Conservation (phyloP, 129 eudicot species). For the Flaveria sonorensis region DNA sequence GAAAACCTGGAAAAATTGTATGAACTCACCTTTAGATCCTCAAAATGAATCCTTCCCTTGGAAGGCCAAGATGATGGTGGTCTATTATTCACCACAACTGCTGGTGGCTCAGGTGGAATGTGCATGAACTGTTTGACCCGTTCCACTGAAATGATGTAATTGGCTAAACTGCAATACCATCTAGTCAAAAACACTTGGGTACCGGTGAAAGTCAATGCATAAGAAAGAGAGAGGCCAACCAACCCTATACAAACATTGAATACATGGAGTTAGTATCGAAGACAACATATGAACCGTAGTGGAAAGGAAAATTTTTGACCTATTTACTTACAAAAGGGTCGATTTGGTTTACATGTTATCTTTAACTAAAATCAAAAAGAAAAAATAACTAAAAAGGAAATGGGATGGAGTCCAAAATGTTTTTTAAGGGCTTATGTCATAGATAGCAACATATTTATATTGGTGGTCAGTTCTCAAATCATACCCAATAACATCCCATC, state of each 20-base stretch:
- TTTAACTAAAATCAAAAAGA: not conserved
- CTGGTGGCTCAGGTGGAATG: conserved; percentile 76
- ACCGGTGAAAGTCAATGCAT: conserved; percentile 60
- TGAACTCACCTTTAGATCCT: conserved; percentile 58
- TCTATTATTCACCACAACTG: conserved; percentile 53
- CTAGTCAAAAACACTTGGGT: conserved; percentile 67
- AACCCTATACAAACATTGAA: conserved; percentile 46
- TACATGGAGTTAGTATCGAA: not conserved
- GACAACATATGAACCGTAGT: not conserved
- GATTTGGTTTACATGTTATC: not conserved
- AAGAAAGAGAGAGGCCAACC: conserved; percentile 83
- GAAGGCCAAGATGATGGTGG: conserved; percentile 83
- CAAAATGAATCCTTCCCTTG: conserved; percentile 59
- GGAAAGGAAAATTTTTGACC: not conserved
- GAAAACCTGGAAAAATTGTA: not conserved
- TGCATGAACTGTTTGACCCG: conserved; percentile 80
- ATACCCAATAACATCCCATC: not conserved
- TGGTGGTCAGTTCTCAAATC: not conserved
- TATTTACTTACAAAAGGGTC: not conserved
- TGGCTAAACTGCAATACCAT: conserved; percentile 70
- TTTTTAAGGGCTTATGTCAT: not conserved
- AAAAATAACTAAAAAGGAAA: not conserved
- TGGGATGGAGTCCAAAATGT: not conserved
- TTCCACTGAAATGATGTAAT: conserved; percentile 65
- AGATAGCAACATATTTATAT: not conserved